Conservation (phyloP, 192 early-diverging fungal species). For the Coemansia sp. region DNA sequence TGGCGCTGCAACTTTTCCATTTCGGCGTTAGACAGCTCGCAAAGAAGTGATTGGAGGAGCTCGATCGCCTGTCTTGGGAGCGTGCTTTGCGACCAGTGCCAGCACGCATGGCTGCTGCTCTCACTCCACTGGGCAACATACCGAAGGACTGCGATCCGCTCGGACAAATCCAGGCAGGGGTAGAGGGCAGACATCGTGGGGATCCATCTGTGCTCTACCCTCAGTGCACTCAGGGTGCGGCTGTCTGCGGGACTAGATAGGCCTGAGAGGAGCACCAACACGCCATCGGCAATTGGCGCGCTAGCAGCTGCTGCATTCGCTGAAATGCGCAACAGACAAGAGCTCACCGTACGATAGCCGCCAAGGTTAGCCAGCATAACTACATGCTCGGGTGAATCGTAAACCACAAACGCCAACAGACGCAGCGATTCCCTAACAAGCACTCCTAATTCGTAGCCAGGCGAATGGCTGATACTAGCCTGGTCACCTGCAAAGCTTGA, state of each 20-base stretch:
- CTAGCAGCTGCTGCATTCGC: conserved; percentile 2
- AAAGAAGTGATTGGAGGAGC: conserved; percentile 25
- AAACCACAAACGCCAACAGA: conserved; percentile 39
- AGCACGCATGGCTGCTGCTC: conserved; percentile 20
- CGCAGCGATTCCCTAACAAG: conserved; percentile 23
- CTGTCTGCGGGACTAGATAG: conserved; percentile 4
- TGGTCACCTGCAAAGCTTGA: conserved; percentile 13
- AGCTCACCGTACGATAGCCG: conserved; percentile 21
- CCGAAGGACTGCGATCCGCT: conserved; percentile 16
- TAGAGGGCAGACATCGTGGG: conserved; percentile 18
- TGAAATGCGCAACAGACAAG: conserved; percentile 9
- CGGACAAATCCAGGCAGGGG: conserved; percentile 11
- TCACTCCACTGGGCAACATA: conserved; percentile 41
- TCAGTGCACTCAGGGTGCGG: conserved; percentile 11
- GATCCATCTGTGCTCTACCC: conserved; percentile 33
- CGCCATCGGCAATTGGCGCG: conserved; percentile 18
- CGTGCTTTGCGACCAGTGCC: conserved; percentile 39
- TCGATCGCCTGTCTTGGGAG: conserved; percentile 35
- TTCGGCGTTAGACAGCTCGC: background rate
- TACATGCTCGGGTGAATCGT: conserved; percentile 12
- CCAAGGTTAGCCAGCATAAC: conserved; percentile 3
- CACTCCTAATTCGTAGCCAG: conserved; percentile 12
- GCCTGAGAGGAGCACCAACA: conserved; percentile 38
- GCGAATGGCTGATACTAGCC: background rate
- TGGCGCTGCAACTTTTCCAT: background rate